Conservation (phyloP, 2,329 filamentous ascomycete genomes). For the Phaeosphaeria sp. region DNA sequence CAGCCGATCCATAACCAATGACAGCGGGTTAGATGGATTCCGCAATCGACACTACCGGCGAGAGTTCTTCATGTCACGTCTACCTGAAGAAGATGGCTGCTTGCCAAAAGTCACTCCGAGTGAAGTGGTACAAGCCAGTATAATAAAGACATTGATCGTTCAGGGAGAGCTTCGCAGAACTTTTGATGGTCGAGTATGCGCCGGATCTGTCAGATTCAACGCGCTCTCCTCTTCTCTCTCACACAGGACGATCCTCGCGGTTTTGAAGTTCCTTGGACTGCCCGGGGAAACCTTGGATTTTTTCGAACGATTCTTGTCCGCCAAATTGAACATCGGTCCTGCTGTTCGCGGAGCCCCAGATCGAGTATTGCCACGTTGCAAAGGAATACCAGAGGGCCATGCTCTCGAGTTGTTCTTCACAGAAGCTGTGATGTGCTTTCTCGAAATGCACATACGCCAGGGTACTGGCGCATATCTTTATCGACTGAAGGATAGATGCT, state of each 20-base stretch:
- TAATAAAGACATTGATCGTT: conserved; percentile 33
- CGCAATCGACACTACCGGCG: conserved; percentile 20
- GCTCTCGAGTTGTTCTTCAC: conserved; percentile 31
- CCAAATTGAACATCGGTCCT: conserved; percentile 32
- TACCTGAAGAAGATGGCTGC: conserved; percentile 21
- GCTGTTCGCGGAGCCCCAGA: conserved; percentile 24
- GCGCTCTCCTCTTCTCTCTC: conserved; percentile 65
- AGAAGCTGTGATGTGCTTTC: conserved; percentile 37
- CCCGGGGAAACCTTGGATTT: conserved; percentile 63
- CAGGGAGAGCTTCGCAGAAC: conserved; percentile 28
- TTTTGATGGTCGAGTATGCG: conserved; percentile 21
- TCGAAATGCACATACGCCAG: conserved; percentile 29
- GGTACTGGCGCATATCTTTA: conserved; percentile 28
- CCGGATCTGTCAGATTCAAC: conserved; percentile 36
- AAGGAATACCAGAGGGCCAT: conserved; percentile 31
- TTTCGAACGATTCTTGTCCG: conserved; percentile 59
- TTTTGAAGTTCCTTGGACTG: conserved; percentile 66
- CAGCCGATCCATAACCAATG: not conserved
- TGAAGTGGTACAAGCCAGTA: conserved; percentile 23
- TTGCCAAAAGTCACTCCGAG: conserved; percentile 7
- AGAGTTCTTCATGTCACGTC: conserved; percentile 34
- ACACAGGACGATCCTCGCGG: conserved; percentile 63
- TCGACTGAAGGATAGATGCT: conserved; percentile 29
- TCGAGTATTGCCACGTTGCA: conserved; percentile 20
- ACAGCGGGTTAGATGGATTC: conserved; percentile 13